Evolutionary conservation across 306 rosid genomes (phyloP), one percentile per base, ranked within the genome.

Genomic region (Gastrolobium villosum): DNA sequence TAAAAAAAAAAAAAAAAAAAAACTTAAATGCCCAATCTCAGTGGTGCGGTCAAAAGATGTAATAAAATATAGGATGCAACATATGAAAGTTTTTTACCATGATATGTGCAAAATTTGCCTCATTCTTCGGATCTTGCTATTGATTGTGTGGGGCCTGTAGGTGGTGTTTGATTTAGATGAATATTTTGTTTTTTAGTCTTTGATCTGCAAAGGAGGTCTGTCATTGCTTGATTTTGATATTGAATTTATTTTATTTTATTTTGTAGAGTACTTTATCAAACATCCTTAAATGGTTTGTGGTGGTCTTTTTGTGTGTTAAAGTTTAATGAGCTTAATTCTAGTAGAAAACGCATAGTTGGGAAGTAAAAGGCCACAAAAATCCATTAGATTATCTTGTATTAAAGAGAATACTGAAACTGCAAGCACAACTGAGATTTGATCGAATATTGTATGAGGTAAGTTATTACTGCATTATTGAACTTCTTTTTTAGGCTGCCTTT

Each of bases 401-500:
- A 2, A 41, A 65, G 26, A 48, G 30, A 20, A 34, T 7, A 4
- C 11, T 48, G n/a, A 45, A 56, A 81, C 55, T 53, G 55, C 75
- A 35, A 73, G 45, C 10, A 52, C 44, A 44, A 43, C 14, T 54
- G n/a, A 54, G 60, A 34, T 53, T 79, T 65, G 11, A 54, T 54
- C 31, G 79, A 44, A 31, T 44, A 64, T 70, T 65, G 36, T 44
- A 15, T 46, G 11, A 41, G 45, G 15, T 10, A 10, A 72, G 43
- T 56, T 65, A 34, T 59, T 46, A 28, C 70, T 10, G 46, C 64
- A 36, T 57, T 53, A 56, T 74, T 68, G 36, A 53, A 80, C 54
- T 20, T 65, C 20, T 3, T 46, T 57, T 41, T 41, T 11, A 20
- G 7, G 77, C 32, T 28, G n/a, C 31, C 32, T 6, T 74, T 71